phyloP scores from a whole-genome alignment of 2,329 filamentous ascomycete species.

The Colletotrichum abscissum region DNA sequence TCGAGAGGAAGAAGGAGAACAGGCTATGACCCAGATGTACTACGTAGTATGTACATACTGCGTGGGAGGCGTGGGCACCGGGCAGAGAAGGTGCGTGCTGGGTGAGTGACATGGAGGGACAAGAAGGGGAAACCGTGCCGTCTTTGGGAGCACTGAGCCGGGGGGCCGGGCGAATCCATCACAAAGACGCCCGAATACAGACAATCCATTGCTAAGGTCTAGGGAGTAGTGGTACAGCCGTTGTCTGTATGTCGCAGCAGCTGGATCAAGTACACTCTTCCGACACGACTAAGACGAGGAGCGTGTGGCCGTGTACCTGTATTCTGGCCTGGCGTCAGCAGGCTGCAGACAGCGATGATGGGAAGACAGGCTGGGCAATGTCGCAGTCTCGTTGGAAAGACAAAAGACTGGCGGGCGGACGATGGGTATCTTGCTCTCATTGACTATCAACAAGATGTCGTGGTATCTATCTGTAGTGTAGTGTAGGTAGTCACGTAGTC shows the following conservation, averaged over 20 bases:
- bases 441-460: neutral
- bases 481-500: too few relatives aligned
- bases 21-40: neutral
- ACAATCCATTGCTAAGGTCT: neutral
- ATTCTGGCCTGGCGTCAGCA: neutral
- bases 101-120: neutral
- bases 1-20: neutral
- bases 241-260: neutral
- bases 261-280: slow-evolving; percentile 9
- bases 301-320: neutral
- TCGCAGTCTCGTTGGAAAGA: too few relatives aligned
- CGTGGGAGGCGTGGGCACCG: neutral
- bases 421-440: neutral
- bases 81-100: neutral
- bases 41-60: neutral
- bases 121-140: slow-evolving; percentile 2
- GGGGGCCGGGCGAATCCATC: neutral
- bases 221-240: neutral
- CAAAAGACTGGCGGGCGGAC: neutral
- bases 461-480: too few relatives aligned
- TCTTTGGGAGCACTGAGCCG: slow-evolving; percentile 11
- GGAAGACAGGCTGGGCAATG: neutral
- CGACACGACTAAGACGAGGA: neutral
- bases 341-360: neutral
- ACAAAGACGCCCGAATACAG: neutral